phyloP scores from a whole-genome alignment of 306 rosid species.

The Medicago ruthenica region DNA sequence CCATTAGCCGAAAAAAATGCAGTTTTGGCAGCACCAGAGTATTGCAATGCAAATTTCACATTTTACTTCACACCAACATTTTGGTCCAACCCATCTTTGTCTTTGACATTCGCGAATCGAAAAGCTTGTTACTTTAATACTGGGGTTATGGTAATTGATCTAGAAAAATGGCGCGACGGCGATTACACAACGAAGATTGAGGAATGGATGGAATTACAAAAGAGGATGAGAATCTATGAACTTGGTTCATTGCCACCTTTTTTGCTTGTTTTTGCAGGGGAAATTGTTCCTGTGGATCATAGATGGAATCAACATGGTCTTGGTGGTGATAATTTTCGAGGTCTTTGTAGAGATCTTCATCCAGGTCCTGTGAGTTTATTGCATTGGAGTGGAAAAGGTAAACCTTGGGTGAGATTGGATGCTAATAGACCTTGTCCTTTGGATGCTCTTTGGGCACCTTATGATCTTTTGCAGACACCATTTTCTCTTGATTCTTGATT shows the following conservation, averaged over 20 bases:
- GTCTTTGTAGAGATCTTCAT: slow-evolving; percentile 79
- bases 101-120: slow-evolving; percentile 67
- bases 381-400: slow-evolving; percentile 99
- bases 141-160: slow-evolving; percentile 96
- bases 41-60: slow-evolving; percentile 95
- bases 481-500: slow-evolving; percentile 76
- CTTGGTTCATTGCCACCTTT: slow-evolving; percentile 90
- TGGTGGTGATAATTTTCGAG: slow-evolving; percentile 87
- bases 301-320: slow-evolving; percentile 94
- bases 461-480: slow-evolving; percentile 80
- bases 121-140: slow-evolving; percentile 87
- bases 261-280: slow-evolving; percentile 80
- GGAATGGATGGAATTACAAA: slow-evolving; percentile 97
- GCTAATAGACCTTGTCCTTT: slow-evolving; percentile 88
- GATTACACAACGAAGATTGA: slow-evolving; percentile 77
- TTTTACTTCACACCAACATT: slow-evolving; percentile 73
- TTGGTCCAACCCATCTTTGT: slow-evolving; percentile 87
- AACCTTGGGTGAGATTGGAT: slow-evolving; percentile 91
- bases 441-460: slow-evolving; percentile 96
- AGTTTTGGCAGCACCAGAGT: slow-evolving; percentile 86
- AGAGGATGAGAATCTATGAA: slow-evolving; percentile 81
- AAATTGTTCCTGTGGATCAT: slow-evolving; percentile 78
- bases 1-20: slow-evolving; percentile 40
- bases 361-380: slow-evolving; percentile 87
- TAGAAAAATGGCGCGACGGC: slow-evolving; percentile 76